Evolutionary conservation across 352 stramenopile genomes (phyloP).

Genomic region (Pythium pectinolyticum): DNA sequence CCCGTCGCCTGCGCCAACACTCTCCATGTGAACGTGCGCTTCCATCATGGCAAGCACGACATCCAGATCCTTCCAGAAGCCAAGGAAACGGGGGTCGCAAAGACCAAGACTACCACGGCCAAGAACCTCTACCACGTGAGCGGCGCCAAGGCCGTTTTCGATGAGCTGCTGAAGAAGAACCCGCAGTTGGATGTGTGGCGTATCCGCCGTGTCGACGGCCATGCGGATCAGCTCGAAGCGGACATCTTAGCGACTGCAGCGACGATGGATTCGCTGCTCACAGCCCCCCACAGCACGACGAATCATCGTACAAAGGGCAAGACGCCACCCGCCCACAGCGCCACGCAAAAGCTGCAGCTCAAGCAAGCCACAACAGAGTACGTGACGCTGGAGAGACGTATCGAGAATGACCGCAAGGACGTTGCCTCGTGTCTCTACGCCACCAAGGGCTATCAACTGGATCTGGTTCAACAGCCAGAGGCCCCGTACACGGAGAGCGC

Average conservation of each 20-base stretch:
- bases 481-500: conserved; percentile 43
- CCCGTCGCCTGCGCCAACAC: background rate
- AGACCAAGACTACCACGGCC: no score
- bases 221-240: conserved; percentile 7
- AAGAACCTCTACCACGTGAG: conserved; percentile 27
- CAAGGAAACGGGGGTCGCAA: background rate
- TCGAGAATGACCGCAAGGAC: conserved; percentile 43
- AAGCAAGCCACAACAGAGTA: conserved; percentile 8
- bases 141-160: conserved; percentile 23
- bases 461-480: conserved; percentile 20
- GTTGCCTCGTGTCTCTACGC: conserved; percentile 44
- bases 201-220: background rate
- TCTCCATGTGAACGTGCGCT: conserved; percentile 17
- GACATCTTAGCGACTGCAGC: conserved; percentile 23
- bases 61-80: background rate
- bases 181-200: conserved; percentile 26
- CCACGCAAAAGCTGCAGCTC: conserved; percentile 33
- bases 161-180: conserved; percentile 17
- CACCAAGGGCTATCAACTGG: conserved; percentile 47
- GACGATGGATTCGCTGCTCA: conserved; percentile 10
- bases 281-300: no score
- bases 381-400: conserved; percentile 26
- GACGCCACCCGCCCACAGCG: background rate
- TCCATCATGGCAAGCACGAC: conserved; percentile 18
- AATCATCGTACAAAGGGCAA: no score